Conservation (phyloP, 257 asterid species). For the Salvia miltiorrhiza region DNA sequence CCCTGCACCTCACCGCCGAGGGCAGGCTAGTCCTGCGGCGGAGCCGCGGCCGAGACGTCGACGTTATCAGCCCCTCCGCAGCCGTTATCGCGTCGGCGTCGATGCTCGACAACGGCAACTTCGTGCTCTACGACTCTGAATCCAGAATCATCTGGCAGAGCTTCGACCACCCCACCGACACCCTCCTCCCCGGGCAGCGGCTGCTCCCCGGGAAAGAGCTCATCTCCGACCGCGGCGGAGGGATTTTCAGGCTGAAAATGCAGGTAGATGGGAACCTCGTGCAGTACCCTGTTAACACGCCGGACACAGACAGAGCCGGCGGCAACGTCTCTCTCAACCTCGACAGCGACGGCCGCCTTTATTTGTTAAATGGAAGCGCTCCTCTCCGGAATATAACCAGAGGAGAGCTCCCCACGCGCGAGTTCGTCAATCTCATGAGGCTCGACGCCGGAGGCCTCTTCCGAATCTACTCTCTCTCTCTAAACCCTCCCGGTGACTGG, state of each 20-base stretch:
- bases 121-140: conserved; percentile 35
- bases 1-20: conserved; percentile 23
- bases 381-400: conserved; percentile 14
- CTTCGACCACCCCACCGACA: conserved; percentile 47
- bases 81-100: conserved; percentile 33
- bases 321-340: conserved; percentile 30
- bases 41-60: not conserved
- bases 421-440: conserved; percentile 27
- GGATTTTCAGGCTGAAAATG: conserved; percentile 39
- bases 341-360: conserved; percentile 35
- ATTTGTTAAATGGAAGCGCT: conserved; percentile 29
- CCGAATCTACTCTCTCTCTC: conserved; percentile 33
- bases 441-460: conserved; percentile 48
- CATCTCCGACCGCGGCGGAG: conserved; percentile 30
- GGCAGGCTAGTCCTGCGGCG: conserved; percentile 39
- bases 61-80: not conserved
- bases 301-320: not conserved
- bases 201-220: conserved; percentile 18
- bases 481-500: conserved; percentile 23
- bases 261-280: conserved; percentile 51
- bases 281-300: conserved; percentile 33
- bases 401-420: conserved; percentile 12
- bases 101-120: conserved; percentile 51
- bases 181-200: conserved; percentile 40
- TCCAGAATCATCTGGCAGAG: conserved; percentile 44